Conservation (phyloP, 2,329 filamentous ascomycete species). For the Colletotrichum musae region DNA sequence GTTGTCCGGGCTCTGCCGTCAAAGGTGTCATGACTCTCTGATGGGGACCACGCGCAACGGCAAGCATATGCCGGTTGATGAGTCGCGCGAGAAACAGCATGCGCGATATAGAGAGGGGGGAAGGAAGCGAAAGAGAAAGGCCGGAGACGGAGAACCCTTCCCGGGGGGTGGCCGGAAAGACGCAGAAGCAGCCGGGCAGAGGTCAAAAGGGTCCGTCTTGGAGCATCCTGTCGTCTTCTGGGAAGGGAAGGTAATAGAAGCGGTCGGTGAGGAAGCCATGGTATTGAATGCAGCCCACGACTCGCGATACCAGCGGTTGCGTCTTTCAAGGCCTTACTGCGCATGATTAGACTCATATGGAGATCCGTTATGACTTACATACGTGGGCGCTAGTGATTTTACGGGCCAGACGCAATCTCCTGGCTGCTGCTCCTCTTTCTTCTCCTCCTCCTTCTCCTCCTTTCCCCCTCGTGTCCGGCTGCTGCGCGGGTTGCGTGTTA, state of each 20-base stretch:
- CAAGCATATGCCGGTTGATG: constrained; percentile 25
- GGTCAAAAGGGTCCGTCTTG: constrained; percentile 8
- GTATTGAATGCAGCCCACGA: constrained; percentile 35
- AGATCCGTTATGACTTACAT: constrained; percentile 42
- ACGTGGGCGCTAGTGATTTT: constrained; percentile 35
- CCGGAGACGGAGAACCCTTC: constrained; percentile 16
- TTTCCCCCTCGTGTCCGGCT: constrained; percentile 21
- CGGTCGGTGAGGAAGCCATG: constrained; percentile 26
- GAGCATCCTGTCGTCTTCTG: neutral
- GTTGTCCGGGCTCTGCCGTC: constrained; percentile 34
- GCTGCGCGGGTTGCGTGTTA: constrained; percentile 10
- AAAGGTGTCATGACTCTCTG: constrained; percentile 32
- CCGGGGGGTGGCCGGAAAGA: constrained; percentile 16
- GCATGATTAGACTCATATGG: constrained; percentile 39
- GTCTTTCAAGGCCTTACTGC: constrained; percentile 34
- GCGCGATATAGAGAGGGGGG: neutral
- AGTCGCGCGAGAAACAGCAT: constrained; percentile 1
- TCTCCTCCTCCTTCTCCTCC: constrained; percentile 15
- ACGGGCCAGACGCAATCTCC: constrained; percentile 38
- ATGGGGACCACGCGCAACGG: constrained; percentile 23
- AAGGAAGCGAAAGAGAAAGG: constrained; percentile 1
- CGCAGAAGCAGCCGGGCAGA: constrained; percentile 10
- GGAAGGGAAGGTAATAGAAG: constrained; percentile 33
- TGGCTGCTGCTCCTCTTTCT: constrained; percentile 14
- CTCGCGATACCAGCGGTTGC: constrained; percentile 38